Evolutionary conservation across 371 early-diverging fungal genomes (phyloP).

Genomic region (Apophysomyces trapeziformis): DNA sequence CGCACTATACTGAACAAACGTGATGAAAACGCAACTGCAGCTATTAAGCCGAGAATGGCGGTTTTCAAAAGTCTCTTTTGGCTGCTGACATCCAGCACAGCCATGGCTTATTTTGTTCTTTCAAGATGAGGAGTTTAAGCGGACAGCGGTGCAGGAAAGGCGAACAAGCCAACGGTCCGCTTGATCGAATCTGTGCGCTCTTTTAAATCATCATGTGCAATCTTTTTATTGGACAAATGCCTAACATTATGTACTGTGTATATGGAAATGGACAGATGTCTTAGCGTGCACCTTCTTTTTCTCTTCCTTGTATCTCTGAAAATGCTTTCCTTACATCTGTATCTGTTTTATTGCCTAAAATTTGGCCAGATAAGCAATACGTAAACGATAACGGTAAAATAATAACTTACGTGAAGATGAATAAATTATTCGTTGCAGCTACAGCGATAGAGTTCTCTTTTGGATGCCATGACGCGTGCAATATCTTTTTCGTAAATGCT

Average conservation of each 20-base stretch:
- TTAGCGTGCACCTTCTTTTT: no score
- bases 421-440: conserved; percentile 97
- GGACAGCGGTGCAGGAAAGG: background rate
- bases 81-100: conserved; percentile 55
- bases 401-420: conserved; percentile 78
- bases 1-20: conserved; percentile 97
- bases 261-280: no score
- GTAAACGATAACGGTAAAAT: background rate
- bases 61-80: conserved; percentile 66
- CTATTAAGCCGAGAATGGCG: conserved; percentile 85
- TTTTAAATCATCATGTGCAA: conserved; percentile 14
- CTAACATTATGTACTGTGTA: background rate
- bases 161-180: background rate
- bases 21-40: conserved; percentile 86
- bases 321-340: no score
- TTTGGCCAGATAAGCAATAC: no score
- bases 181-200: background rate
- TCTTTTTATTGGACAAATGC: conserved; percentile 12
- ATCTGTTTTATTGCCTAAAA: no score
- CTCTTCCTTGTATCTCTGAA: no score
- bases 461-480: conserved; percentile 98
- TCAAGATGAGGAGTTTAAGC: conserved; percentile 11
- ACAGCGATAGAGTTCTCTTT: conserved; percentile 92
- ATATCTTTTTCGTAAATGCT: conserved; percentile 92
- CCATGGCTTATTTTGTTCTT: conserved; percentile 29